These are phyloP conservation scores for Beauveria sp. DNA, from an alignment of 2,329 filamentous ascomycete species.

Conservation along the genomic window DNA sequence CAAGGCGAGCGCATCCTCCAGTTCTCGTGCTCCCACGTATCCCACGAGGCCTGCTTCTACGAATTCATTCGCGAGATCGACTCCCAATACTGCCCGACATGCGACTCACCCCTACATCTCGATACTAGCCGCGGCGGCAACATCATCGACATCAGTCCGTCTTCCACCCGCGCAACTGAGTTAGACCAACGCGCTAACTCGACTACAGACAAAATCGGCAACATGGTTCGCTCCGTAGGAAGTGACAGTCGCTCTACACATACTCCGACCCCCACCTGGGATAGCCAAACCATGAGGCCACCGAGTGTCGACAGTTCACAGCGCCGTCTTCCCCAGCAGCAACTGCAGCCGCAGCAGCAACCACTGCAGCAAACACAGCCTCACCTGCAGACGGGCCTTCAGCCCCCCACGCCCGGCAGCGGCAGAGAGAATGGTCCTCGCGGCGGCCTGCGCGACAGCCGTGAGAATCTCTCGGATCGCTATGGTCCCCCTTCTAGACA, in stretches of 20 bases:
- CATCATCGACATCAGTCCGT: conserved; percentile 77
- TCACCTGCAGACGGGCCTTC: background rate
- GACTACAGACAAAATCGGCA: conserved; percentile 80
- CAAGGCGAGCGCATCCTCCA: conserved; percentile 90
- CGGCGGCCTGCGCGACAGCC: conserved; percentile 40
- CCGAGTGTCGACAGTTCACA: conserved; percentile 40
- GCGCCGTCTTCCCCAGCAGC: conserved; percentile 29
- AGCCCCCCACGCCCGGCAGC: conserved; percentile 9
- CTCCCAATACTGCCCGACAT: conserved; percentile 88
- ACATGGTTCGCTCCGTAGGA: conserved; percentile 74
- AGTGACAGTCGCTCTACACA: conserved; percentile 51
- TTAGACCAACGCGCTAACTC: conserved; percentile 20
- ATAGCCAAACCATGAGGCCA: conserved; percentile 49
- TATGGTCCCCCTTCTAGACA: conserved; percentile 47
- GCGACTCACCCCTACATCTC: conserved; percentile 82
- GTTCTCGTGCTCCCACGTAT: conserved; percentile 94
- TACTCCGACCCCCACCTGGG: conserved; percentile 62
- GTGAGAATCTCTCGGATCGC: conserved; percentile 40
- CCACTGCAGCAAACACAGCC: conserved; percentile 27
- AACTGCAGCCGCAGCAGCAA: conserved; percentile 22
- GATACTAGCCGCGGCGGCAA: conserved; percentile 92
- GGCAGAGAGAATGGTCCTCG: conserved; percentile 30
- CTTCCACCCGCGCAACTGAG: conserved; percentile 16
- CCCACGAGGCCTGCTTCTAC: conserved; percentile 97
- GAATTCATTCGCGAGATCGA: conserved; percentile 96